Evolutionary conservation across 2,329 filamentous ascomycete genomes (phyloP).

Genomic region (Pseudogymnoascus sp.): DNA sequence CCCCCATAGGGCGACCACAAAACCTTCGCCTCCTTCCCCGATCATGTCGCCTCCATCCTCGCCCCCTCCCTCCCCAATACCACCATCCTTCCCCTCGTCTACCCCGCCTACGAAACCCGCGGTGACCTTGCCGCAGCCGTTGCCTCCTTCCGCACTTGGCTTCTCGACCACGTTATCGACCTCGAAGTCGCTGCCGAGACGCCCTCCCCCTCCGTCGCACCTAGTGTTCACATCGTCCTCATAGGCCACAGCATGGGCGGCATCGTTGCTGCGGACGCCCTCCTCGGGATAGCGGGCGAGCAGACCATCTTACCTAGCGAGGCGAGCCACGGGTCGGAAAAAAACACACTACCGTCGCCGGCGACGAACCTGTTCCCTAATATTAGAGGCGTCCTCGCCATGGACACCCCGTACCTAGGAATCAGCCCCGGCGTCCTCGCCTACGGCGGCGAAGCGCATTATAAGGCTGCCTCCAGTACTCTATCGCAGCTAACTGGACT

Average conservation of each 20-base stretch:
- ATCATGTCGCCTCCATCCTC: conserved; percentile 59
- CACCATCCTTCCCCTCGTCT: conserved; percentile 60
- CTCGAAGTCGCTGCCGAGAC: conserved; percentile 78
- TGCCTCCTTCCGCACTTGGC: conserved; percentile 68
- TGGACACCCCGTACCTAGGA: conserved; percentile 87
- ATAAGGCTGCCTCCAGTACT: conserved; percentile 64
- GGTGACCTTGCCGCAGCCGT: conserved; percentile 69
- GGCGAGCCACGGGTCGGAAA: not conserved
- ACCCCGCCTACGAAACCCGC: conserved; percentile 75
- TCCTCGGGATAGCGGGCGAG: conserved; percentile 54
- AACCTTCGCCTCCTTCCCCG: conserved; percentile 72
- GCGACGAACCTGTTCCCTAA: conserved; percentile 79
- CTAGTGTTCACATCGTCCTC: conserved; percentile 73
- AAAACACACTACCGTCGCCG: conserved; percentile 15
- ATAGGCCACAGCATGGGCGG: conserved; percentile 88
- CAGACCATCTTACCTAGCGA: not conserved
- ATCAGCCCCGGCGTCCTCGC: conserved; percentile 78
- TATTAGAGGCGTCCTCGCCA: conserved; percentile 81
- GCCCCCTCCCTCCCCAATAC: conserved; percentile 61
- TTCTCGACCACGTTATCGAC: conserved; percentile 89
- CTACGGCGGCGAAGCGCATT: conserved; percentile 79
- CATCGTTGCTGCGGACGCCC: conserved; percentile 85
- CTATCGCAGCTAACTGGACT: conserved; percentile 60
- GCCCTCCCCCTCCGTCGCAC: conserved; percentile 76
- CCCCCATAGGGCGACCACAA: conserved; percentile 59